Percentiles rank a stretch among this genome's conserved stretches.
Conservation (phyloP, 2,329 filamentous ascomycete genomes). For the Fusarium guadeloupense region DNA sequence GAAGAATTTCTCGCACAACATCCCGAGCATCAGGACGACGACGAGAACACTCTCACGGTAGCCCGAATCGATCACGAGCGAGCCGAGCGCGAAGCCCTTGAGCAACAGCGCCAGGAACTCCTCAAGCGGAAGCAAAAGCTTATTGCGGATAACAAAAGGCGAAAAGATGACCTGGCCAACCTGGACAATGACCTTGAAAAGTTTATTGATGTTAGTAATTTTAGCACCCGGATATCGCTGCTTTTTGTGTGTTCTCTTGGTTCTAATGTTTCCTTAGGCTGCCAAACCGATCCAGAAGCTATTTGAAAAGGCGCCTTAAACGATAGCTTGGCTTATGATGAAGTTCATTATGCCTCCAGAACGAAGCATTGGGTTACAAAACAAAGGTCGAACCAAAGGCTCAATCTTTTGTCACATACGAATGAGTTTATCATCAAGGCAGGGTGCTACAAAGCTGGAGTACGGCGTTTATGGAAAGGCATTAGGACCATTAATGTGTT, state of each 20-base stretch:
- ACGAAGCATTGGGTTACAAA: neutral
- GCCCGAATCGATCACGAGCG: constrained; percentile 92
- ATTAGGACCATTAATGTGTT: neutral
- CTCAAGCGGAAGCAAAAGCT: constrained; percentile 72
- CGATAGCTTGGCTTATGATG: neutral
- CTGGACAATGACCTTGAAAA: constrained; percentile 92
- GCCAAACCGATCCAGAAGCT: constrained; percentile 80
- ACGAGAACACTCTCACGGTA: constrained; percentile 85
- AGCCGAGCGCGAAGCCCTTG: constrained; percentile 81
- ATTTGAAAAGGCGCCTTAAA: constrained; percentile 76
- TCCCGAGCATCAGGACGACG: constrained; percentile 76
- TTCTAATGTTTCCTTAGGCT: constrained; percentile 61
- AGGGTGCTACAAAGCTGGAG: constrained; percentile 4
- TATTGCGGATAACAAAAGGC: constrained; percentile 81
- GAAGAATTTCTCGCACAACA: constrained; percentile 82
- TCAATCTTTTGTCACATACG: neutral
- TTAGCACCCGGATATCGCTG: neutral
- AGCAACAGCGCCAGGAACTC: constrained; percentile 82
- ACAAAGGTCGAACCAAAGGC: neutral
- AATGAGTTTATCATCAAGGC: neutral
- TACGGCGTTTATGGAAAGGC: constrained; percentile 9
- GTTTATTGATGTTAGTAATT: constrained; percentile 80
- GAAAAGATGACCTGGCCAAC: constrained; percentile 91
- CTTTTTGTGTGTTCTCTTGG: neutral
- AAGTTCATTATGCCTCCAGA: neutral